Base-by-base conservation (phyloP, 2,329 filamentous ascomycete genomes). In the Zelopaecilomyces penicillatus region DNA sequence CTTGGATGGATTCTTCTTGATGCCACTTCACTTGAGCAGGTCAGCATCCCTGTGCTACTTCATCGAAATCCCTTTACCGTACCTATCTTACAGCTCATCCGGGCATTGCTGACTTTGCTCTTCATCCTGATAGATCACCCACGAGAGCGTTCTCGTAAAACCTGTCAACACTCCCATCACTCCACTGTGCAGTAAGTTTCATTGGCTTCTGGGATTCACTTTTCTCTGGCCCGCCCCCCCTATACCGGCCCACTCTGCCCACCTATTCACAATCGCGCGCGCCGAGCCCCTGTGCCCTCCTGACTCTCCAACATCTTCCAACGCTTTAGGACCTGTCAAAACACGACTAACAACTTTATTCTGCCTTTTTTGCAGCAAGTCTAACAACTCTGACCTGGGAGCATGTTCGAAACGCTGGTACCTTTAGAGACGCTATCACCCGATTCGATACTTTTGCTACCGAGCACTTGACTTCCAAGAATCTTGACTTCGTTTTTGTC, bases 91-190 rank as follows among this genome's bases (percentile, higher is more conserved):
- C 36, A 35, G 30, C 27, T 38, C n/a, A 35, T 34, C 40, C 33
- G 34, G 42, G 32, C 32, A 37, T 46, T 44, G 46, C 49, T 50
- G 37, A 51, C 43, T 19, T 44, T 26, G 32, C 26, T 47, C 45
- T 34, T 41, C 19, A 37, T 49, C 36, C 41, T 54, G 50, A 45
- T 65, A 98, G 93, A 76, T 97, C 57, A 85, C 94, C 68, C 88
- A 90, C 57, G 90, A 97, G 68, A 95, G 87, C 62, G 87, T 96
- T 43, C 85, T 98, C 37, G 93, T 98, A 59, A 97, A 97, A 71
- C 93, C 93, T 4, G 85, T 96, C 71, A 98, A 97, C 71, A 98
- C 93, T 38, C 93, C 93, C 45, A 98, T 98, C 63, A 98, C 93
- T 54, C 93, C 93, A 49, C 78, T 98, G 43, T 98, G 93, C 80